Evolutionary conservation across 2,329 filamentous ascomycete genomes (phyloP).

Genomic region (Colletotrichum lentis): DNA sequence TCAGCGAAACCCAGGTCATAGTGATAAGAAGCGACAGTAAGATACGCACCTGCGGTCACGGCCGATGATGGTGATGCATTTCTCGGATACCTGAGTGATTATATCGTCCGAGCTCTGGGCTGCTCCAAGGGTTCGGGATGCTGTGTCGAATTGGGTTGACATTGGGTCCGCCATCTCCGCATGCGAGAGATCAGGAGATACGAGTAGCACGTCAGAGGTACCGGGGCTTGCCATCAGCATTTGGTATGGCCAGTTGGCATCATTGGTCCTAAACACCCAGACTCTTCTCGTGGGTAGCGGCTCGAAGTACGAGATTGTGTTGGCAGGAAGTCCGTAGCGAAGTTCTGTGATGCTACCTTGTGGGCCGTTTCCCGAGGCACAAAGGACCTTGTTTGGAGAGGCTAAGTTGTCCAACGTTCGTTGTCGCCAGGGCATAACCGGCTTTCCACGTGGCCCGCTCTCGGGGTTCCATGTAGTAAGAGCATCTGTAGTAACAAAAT

Average conservation of each 20-base stretch:
- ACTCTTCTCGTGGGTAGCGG: conserved; percentile 59
- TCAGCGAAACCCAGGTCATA: not conserved
- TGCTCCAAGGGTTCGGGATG: conserved; percentile 61
- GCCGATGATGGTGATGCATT: conserved; percentile 52
- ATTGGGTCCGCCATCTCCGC: conserved; percentile 54
- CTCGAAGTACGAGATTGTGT: conserved; percentile 67
- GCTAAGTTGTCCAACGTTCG: conserved; percentile 22
- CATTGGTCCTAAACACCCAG: conserved; percentile 58
- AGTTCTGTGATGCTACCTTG: conserved; percentile 73
- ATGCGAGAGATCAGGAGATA: conserved; percentile 58
- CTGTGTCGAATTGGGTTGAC: conserved; percentile 59
- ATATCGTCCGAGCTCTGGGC: conserved; percentile 47
- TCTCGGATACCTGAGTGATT: conserved; percentile 65
- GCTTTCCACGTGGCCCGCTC: conserved; percentile 42
- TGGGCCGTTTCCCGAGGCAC: conserved; percentile 69
- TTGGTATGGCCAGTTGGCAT: conserved; percentile 46
- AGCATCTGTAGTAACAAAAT: conserved; percentile 59
- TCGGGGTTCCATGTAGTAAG: conserved; percentile 45
- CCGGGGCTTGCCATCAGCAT: conserved; percentile 61
- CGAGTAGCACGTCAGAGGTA: conserved; percentile 56
- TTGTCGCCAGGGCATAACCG: conserved; percentile 27
- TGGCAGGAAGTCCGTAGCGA: conserved; percentile 74
- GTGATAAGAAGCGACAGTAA: not conserved
- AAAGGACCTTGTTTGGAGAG: conserved; percentile 65
- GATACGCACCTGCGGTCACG: conserved; percentile 49